Evolutionary conservation across 164 flowering plant species (phyloP).

Genomic region (Aristolochia californica): DNA sequence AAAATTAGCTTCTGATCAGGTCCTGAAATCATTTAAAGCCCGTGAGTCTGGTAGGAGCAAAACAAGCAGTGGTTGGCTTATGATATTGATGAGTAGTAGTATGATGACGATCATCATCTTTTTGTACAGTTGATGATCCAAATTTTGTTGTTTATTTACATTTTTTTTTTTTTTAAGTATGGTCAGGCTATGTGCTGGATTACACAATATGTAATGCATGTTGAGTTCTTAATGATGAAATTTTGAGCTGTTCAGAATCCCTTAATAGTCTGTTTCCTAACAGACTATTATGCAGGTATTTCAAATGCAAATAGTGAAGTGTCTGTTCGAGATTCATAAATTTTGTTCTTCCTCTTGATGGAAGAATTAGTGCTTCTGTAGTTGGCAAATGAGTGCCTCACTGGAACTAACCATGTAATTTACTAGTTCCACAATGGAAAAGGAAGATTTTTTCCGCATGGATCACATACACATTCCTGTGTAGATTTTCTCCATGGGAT

Average conservation of each 20-base stretch:
- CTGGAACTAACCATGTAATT: no score
- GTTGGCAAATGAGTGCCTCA: no score
- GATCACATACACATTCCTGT: no score
- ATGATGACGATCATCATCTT: constrained; percentile 40
- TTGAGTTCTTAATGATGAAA: not conserved
- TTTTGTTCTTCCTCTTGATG: not conserved
- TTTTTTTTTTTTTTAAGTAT: not conserved
- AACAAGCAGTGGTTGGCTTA: constrained; percentile 50
- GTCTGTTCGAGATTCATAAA: not conserved
- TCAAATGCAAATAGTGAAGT: not conserved
- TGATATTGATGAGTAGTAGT: constrained; percentile 44
- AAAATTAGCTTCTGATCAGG: constrained; percentile 33
- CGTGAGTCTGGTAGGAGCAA: constrained; percentile 17
- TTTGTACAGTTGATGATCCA: constrained; percentile 20
- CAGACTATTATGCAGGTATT: no score
- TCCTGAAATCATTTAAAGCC: constrained; percentile 20
- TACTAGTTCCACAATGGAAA: not conserved
- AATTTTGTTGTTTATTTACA: not conserved
- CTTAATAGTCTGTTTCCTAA: no score
- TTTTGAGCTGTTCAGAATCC: no score
- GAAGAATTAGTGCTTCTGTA: no score
- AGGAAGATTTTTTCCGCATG: no score
- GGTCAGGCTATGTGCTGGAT: not conserved
- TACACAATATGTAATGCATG: not conserved
- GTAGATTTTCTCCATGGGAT: not conserved